Conservation (phyloP, 148 eudicot genomes). For the Vaccinium vitisidaea region DNA sequence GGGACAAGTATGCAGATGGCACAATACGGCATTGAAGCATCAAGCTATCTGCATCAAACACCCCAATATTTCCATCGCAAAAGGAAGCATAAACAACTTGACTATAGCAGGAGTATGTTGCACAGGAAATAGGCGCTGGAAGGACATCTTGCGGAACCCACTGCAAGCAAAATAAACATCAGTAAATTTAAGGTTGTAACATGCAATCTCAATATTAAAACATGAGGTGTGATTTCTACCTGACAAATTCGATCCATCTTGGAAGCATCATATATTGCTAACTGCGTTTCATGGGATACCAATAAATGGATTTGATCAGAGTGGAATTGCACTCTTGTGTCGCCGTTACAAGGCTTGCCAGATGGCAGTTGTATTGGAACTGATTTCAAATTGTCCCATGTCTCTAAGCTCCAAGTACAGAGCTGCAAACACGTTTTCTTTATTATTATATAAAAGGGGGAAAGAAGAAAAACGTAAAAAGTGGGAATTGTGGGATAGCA, state of each 20-base stretch:
- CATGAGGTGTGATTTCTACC: conserved; percentile 31
- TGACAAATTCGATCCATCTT: conserved; percentile 79
- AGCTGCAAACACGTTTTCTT: conserved; percentile 38
- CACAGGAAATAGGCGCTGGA: conserved; percentile 68
- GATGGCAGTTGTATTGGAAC: no score
- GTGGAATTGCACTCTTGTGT: conserved; percentile 23
- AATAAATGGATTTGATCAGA: conserved; percentile 66
- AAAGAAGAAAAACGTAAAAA: no score
- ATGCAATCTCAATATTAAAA: background rate
- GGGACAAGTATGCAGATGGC: no score
- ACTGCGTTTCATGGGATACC: conserved; percentile 78
- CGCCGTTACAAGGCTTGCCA: no score
- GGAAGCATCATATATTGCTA: conserved; percentile 80
- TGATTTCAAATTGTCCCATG: conserved; percentile 62
- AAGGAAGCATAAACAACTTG: conserved; percentile 65
- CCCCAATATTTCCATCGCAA: conserved; percentile 70
- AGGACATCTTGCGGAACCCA: conserved; percentile 23
- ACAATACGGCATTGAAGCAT: no score
- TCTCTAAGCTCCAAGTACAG: conserved; percentile 76
- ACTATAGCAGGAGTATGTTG: conserved; percentile 78
- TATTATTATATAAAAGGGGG: background rate
- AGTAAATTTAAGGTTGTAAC: conserved; percentile 1
- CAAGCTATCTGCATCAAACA: conserved; percentile 42
- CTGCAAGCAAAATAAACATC: conserved; percentile 17
- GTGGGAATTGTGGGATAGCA: no score